phyloP scores from a whole-genome alignment of 805 yeast species.

The Pichia cabralensis region DNA sequence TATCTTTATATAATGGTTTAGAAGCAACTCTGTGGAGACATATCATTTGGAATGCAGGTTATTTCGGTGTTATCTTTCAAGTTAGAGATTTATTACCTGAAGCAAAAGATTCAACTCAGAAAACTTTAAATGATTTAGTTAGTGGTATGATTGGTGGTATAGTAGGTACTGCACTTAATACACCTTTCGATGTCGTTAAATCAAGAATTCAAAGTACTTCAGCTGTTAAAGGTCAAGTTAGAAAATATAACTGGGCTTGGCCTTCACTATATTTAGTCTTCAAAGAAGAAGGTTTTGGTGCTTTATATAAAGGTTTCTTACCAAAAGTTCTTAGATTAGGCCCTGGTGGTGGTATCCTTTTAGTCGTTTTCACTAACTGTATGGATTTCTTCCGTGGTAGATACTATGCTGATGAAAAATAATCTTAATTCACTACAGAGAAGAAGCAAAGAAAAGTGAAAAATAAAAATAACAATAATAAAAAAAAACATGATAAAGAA shows the following conservation, averaged over 20 bases:
- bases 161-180: constrained; percentile 87
- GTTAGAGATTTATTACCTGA: constrained; percentile 70
- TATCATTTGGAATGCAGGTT: constrained; percentile 94
- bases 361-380: constrained; percentile 91
- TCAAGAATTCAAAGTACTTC: constrained; percentile 83
- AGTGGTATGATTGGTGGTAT: constrained; percentile 98
- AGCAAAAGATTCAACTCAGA: constrained; percentile 59
- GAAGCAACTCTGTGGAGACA: constrained; percentile 99
- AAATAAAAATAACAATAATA: too few relatives aligned
- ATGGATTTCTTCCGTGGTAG: constrained; percentile 86
- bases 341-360: constrained; percentile 97
- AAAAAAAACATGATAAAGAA: too few relatives aligned
- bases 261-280: constrained; percentile 69
- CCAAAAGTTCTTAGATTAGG: constrained; percentile 97
- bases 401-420: constrained; percentile 26
- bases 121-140: constrained; percentile 77
- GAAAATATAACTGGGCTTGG: constrained; percentile 87
- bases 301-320: constrained; percentile 90
- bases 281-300: constrained; percentile 85
- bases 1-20: constrained; percentile 85
- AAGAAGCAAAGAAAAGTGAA: too few relatives aligned
- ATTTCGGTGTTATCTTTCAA: constrained; percentile 91
- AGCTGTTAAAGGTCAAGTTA: constrained; percentile 57
- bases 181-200: constrained; percentile 97
- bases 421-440: too few relatives aligned